Percentiles rank a stretch among this genome's conserved stretches.
Conservation (phyloP, 352 stramenopile species). For the Bremia lactucae region DNA sequence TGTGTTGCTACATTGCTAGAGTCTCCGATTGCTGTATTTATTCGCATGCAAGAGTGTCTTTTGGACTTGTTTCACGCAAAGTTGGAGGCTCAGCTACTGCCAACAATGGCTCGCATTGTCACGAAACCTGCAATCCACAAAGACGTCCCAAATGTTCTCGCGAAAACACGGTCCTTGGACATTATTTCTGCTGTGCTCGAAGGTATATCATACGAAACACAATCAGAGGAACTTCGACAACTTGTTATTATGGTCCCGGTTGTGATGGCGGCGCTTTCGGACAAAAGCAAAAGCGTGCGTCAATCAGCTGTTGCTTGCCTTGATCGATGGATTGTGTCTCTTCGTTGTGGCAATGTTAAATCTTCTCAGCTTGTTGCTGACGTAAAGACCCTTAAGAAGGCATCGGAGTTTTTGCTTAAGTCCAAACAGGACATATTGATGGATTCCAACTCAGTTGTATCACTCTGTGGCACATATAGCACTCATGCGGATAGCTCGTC, state of each 20-base stretch:
- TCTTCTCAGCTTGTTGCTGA: slow-evolving; percentile 13
- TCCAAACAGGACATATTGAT: slow-evolving; percentile 71
- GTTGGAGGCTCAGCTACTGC: slow-evolving; percentile 41
- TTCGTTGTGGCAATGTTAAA: slow-evolving; percentile 12
- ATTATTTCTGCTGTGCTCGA: slow-evolving; percentile 61
- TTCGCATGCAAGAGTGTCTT: slow-evolving; percentile 43
- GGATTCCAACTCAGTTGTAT: slow-evolving; percentile 44
- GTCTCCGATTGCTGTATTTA: slow-evolving; percentile 50
- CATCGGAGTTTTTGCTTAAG: slow-evolving; percentile 35
- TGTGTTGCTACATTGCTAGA: slow-evolving; percentile 55
- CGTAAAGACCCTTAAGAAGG: slow-evolving; percentile 23
- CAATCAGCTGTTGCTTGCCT: slow-evolving; percentile 48
- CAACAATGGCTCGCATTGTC: slow-evolving; percentile 52
- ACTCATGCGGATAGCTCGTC: slow-evolving; percentile 16
- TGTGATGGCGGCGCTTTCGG: slow-evolving; percentile 53
- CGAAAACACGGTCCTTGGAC: slow-evolving; percentile 52
- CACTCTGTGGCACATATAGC: slow-evolving; percentile 40
- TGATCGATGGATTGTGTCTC: slow-evolving; percentile 38
- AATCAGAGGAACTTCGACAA: slow-evolving; percentile 30
- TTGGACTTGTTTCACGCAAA: slow-evolving; percentile 40
- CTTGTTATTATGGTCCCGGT: slow-evolving; percentile 46
- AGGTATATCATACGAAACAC: slow-evolving; percentile 25
- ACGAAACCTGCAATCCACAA: slow-evolving; percentile 9
- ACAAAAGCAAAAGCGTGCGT: slow-evolving; percentile 37
- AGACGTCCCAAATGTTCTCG: slow-evolving; percentile 37